Evolutionary conservation across 1,284 basidiomycete genomes (phyloP).

Genomic region (Microbotryum scabiosae): DNA sequence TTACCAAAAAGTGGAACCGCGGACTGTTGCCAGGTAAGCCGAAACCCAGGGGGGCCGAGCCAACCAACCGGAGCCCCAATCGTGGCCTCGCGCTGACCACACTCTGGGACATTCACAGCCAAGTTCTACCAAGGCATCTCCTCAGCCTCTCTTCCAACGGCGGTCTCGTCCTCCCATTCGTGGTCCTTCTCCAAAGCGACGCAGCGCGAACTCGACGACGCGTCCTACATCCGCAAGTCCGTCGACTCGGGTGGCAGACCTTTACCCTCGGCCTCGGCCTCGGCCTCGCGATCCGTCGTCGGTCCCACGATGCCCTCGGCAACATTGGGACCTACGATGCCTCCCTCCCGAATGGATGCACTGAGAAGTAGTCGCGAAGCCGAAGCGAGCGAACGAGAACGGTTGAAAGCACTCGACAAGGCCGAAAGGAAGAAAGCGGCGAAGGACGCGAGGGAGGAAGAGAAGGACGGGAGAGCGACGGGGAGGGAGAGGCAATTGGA

Average conservation of each 20-base stretch:
- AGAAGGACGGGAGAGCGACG: conserved; percentile 25
- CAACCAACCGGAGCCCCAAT: neutral
- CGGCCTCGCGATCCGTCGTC: neutral
- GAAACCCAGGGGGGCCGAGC: too few species aligned
- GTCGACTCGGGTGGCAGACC: conserved; percentile 6
- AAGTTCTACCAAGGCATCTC: conserved; percentile 28
- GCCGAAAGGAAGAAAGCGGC: neutral
- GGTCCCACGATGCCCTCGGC: neutral
- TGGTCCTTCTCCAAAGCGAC: conserved; percentile 27
- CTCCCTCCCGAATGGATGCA: conserved; percentile 12
- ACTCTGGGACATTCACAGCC: neutral
- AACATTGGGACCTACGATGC: conserved; percentile 11
- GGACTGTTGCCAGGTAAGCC: conserved; percentile 11
- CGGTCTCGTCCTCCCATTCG: conserved; percentile 18
- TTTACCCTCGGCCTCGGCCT: too few species aligned
- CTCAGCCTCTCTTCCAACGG: conserved; percentile 17
- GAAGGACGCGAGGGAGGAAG: conserved; percentile 19
- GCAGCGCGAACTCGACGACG: conserved; percentile 27
- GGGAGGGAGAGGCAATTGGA: conserved; percentile 25
- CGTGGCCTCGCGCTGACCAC: neutral
- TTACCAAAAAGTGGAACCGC: conserved; percentile 19
- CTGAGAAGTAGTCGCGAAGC: conserved; percentile 18
- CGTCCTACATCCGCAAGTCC: conserved; percentile 20
- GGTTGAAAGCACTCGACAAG: neutral
- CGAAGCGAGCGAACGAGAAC: neutral